Percentiles rank a stretch among this genome's conserved stretches.
phyloP scores from a whole-genome alignment of 2,329 filamentous ascomycete species.

The Pyrenochaeta sp. region DNA sequence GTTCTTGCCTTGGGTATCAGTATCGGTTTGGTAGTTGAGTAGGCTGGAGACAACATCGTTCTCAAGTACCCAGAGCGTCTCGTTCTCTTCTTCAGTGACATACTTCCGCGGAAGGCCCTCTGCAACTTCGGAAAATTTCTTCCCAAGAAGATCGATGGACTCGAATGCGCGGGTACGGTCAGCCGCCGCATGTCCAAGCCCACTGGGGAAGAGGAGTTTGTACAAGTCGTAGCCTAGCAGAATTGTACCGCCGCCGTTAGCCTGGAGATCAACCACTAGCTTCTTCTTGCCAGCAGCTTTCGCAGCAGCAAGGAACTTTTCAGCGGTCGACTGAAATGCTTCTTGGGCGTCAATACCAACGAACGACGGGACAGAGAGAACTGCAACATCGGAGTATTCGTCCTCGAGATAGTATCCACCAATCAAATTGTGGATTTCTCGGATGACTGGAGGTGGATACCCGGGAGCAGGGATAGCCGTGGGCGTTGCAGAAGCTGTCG shows the following conservation, averaged over 20 bases:
- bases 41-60: slow-evolving; percentile 50
- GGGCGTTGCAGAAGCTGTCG: slow-evolving; percentile 21
- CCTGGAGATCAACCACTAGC: slow-evolving; percentile 66
- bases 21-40: slow-evolving; percentile 58
- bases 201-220: slow-evolving; percentile 61
- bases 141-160: slow-evolving; percentile 54
- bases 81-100: slow-evolving; percentile 35
- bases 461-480: slow-evolving; percentile 49
- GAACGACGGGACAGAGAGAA: slow-evolving; percentile 55
- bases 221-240: slow-evolving; percentile 69
- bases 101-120: slow-evolving; percentile 40
- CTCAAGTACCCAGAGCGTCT: slow-evolving; percentile 44
- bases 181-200: slow-evolving; percentile 57
- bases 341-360: slow-evolving; percentile 40
- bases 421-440: slow-evolving; percentile 52
- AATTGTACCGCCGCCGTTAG: slow-evolving; percentile 67
- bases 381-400: slow-evolving; percentile 56
- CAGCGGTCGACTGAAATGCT: slow-evolving; percentile 52
- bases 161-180: slow-evolving; percentile 61
- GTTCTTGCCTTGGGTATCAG: slow-evolving; percentile 58
- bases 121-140: slow-evolving; percentile 47
- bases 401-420: slow-evolving; percentile 56
- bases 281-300: slow-evolving; percentile 63
- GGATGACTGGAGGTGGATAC: slow-evolving; percentile 54
- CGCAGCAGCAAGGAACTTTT: slow-evolving; percentile 52